Conservation (phyloP, 192 early-diverging fungal genomes). For the Coemansia aciculifera region DNA sequence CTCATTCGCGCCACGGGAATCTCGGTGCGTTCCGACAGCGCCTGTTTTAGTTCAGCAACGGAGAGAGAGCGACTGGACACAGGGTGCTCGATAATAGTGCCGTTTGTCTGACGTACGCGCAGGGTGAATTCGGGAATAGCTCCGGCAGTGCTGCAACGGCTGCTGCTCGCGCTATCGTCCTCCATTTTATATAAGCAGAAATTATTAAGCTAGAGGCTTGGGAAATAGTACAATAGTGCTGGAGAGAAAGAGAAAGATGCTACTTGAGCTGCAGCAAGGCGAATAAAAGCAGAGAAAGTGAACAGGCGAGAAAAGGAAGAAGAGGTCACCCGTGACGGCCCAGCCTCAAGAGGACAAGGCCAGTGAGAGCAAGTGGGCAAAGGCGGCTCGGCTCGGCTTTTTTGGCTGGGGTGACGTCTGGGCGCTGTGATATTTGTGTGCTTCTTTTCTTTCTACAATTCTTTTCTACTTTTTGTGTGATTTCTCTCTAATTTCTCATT, state of each 20-base stretch:
- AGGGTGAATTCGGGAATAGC: conserved; percentile 15
- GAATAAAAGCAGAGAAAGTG: background rate
- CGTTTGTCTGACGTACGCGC: conserved; percentile 37
- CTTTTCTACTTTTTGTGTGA: background rate
- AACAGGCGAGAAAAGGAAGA: background rate
- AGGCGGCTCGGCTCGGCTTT: conserved; percentile 2
- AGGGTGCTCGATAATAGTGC: conserved; percentile 25
- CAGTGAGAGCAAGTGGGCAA: background rate
- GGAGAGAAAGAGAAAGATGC: background rate
- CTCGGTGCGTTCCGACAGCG: conserved; percentile 27
- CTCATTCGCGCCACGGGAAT: conserved; percentile 42
- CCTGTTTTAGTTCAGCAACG: conserved; percentile 31
- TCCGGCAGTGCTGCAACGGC: conserved; percentile 1
- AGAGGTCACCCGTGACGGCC: background rate
- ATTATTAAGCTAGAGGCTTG: background rate
- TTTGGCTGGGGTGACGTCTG: background rate
- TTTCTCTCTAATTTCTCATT: background rate
- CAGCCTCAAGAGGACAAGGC: background rate
- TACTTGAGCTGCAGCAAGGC: background rate
- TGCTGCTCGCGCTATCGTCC: conserved; percentile 14
- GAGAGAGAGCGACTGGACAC: conserved; percentile 5
- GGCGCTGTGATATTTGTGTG: too few relatives aligned
- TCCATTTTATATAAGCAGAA: conserved; percentile 4
- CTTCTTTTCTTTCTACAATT: background rate
- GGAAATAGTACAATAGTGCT: background rate